Evolutionary conservation across 2,329 filamentous ascomycete genomes (phyloP), one percentile per base, ranked within the genome.

Genomic region (Catunica adiposa): DNA sequence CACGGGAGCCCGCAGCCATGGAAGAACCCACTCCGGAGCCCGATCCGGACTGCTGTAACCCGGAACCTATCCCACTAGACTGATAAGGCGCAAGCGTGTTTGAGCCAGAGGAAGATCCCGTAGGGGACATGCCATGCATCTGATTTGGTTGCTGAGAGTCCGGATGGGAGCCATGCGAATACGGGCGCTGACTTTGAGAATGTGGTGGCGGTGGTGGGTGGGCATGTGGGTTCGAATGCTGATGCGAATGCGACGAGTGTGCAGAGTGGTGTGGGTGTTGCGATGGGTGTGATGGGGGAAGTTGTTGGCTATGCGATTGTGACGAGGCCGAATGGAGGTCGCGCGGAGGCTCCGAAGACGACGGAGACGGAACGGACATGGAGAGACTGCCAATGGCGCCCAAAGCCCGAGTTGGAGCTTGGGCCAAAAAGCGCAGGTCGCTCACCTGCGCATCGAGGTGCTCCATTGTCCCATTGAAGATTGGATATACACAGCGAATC

Each of bases 361-460:
- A 64, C 52, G 68, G 66, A 65, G 69, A 69, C 69, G 64, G 65
- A 59, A 58, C 50, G 38, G 53, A 40, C 53, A 56, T 55, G 3
- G 53, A 50, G 26, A 58, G 56, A 40, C 29, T 46, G 20, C 53
- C 56, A 50, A 55, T 56, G 40, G 56, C 67, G 69, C 60, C 60
- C 61, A 44, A 66, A 65, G 61, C 61, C 59, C 59, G 62, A 62
- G 56, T 64, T 57, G 65, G 64, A 55, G 68, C 67, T 63, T 72
- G 68, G 31, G 70, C 67, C 62, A 77, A 67, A 62, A 72, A 76
- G 62, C 73, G 72, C 67, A 78, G 66, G 67, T 77, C 75, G 64
- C 70, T 74, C 60, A 71, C 73, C 66, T 77, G 75, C 57, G 69
- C 71, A 63, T 76, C 73, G 61, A 77, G 72, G 64, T 73, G 73